Base-by-base conservation (phyloP, 805 yeast species). In the Tetrapisispora pingtungensis region DNA sequence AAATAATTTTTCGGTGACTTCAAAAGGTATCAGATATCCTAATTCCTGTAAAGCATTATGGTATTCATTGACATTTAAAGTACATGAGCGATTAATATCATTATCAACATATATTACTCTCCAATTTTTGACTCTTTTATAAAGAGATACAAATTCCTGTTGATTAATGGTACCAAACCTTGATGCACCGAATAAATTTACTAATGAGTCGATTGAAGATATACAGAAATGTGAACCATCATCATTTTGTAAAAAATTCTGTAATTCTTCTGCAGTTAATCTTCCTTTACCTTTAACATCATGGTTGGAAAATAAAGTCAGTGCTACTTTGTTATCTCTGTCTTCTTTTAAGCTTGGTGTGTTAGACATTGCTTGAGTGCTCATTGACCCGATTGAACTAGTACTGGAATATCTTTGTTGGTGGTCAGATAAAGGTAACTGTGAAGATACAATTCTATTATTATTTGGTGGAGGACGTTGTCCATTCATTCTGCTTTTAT, bases 91-190 rank as follows among this genome's bases (percentile, higher is more conserved):
- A 37, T 62, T 61, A 14, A 61, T 57, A 45, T 62, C 67, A 41
- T 58, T 61, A 44, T 60, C 65, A 14, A 62, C 66, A 56, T 62
- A 64, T 2, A 62, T 50, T 39, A 59, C 59, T 43, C 68, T 52
- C 68, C 68, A 64, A 17, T 52, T 49, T 40, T 62, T 64, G 14
- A 64, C 59, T 36, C 61, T 49, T 39, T 58, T 61, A 43, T 62
- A 64, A 33, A 64, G 50, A 7, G 65, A 58, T 12, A 59, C 48
- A 40, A 64, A 64, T 42, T 64, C 68, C 10, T 47, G 48, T 38
- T 54, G 54, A 44, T 60, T 62, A 7, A 64, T 51, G 0, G 66
- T 60, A 15, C 66, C 66, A 46, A 59, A 61, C 37, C 67, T 46
- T 3, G 65, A 49, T 10, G 61, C 65, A 15, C 68, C 68, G 43